A percentile compares a stretch with the other conserved stretches of the same genome.
phyloP scores from a whole-genome alignment of 2,329 filamentous ascomycete species.

The Huntiella bhutanensis region DNA sequence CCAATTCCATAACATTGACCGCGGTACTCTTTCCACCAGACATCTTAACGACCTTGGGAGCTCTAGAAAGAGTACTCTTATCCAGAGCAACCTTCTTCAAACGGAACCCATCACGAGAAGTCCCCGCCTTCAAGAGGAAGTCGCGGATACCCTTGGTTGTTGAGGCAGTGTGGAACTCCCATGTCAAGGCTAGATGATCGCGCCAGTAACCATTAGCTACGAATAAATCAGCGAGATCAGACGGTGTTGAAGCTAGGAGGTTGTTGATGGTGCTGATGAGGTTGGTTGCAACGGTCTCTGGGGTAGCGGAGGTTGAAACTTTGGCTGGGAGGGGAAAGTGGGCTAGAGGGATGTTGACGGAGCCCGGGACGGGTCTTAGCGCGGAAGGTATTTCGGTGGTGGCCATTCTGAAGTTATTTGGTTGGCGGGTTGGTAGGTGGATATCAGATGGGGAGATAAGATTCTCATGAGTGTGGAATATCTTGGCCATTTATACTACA shows the following conservation, averaged over 20 bases:
- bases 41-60: slow-evolving; percentile 26
- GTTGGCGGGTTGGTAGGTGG: neutral
- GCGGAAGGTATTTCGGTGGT: slow-evolving; percentile 14
- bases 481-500: neutral
- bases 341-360: slow-evolving; percentile 31
- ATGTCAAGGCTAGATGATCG: slow-evolving; percentile 37
- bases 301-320: slow-evolving; percentile 12
- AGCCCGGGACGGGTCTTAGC: slow-evolving; percentile 26
- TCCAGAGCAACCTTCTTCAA: slow-evolving; percentile 28
- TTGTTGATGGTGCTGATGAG: slow-evolving; percentile 24
- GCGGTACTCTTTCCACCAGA: slow-evolving; percentile 20
- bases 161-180: slow-evolving; percentile 35
- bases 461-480: neutral
- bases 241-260: slow-evolving; percentile 20
- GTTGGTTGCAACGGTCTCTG: slow-evolving; percentile 21
- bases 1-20: slow-evolving; percentile 20
- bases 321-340: slow-evolving; percentile 16
- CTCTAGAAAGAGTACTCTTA: slow-evolving; percentile 21
- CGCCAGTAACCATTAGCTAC: slow-evolving; percentile 33
- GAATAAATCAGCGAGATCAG: slow-evolving; percentile 22
- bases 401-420: neutral
- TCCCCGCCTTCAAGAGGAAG: slow-evolving; percentile 20
- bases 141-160: slow-evolving; percentile 21
- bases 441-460: neutral
- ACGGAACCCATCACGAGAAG: slow-evolving; percentile 21